These are phyloP conservation scores for Peronospora belbahrii DNA, from an alignment of 352 stramenopile species.

Conservation along the genomic window DNA sequence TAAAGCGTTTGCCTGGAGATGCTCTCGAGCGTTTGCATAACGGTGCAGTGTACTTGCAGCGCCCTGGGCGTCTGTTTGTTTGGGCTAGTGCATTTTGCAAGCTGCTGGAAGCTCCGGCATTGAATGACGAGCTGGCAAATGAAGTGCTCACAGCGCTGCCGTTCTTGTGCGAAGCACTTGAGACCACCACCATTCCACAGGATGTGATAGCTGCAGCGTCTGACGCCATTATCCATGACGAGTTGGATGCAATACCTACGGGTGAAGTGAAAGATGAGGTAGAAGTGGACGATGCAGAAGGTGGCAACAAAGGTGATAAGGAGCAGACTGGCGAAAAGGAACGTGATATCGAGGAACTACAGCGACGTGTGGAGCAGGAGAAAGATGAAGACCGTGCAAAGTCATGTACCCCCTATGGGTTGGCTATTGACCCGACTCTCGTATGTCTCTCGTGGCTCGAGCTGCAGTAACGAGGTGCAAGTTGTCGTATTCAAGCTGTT, in stretches of 20 bases:
- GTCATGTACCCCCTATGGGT: slow-evolving; percentile 54
- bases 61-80: slow-evolving; percentile 49
- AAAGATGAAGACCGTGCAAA: slow-evolving; percentile 40
- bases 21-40: slow-evolving; percentile 18
- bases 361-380: slow-evolving; percentile 28
- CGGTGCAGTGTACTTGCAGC: slow-evolving; percentile 42
- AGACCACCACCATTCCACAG: slow-evolving; percentile 51
- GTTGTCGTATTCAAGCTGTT: slow-evolving; percentile 82
- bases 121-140: slow-evolving; percentile 42
- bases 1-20: slow-evolving; percentile 24
- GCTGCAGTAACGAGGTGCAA: slow-evolving; percentile 48
- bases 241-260: slow-evolving; percentile 8
- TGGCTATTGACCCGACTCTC: slow-evolving; percentile 84
- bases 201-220: slow-evolving; percentile 31
- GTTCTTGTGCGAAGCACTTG: slow-evolving; percentile 57
- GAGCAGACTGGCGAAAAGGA: slow-evolving; percentile 17
- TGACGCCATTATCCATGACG: slow-evolving; percentile 15
- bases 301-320: slow-evolving; percentile 5
- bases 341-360: slow-evolving; percentile 16
- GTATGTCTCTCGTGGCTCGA: slow-evolving; percentile 54
- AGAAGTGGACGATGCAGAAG: slow-evolving; percentile 2
- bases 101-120: slow-evolving; percentile 50
- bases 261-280: slow-evolving; percentile 7
- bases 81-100: slow-evolving; percentile 56
- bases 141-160: slow-evolving; percentile 54